These are phyloP conservation scores for Jatropha curcas DNA, from an alignment of 345 rosid genomes.

Conservation along the genomic window DNA sequence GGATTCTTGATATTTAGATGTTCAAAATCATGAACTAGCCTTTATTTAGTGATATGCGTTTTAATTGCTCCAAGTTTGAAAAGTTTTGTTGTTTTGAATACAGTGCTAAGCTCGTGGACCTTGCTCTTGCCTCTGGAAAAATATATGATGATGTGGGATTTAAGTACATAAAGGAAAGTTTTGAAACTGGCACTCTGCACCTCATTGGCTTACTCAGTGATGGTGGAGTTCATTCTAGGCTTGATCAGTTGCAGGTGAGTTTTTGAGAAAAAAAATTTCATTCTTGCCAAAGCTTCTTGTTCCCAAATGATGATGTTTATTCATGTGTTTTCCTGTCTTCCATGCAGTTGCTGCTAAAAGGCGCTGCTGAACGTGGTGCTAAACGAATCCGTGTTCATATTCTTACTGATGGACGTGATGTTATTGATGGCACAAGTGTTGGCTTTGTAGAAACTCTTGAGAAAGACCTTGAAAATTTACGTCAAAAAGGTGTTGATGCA, in stretches of 20 bases:
- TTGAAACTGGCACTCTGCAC: constrained; percentile 66
- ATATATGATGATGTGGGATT: constrained; percentile 85
- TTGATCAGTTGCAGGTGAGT: constrained; percentile 81
- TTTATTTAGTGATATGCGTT: neutral
- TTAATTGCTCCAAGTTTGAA: neutral
- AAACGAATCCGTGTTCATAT: constrained; percentile 86
- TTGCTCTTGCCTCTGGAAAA: constrained; percentile 90
- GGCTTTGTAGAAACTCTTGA: constrained; percentile 85
- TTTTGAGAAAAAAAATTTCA: neutral
- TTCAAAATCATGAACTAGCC: neutral
- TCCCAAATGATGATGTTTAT: neutral
- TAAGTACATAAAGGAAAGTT: constrained; percentile 60
- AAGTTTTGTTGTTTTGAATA: constrained; percentile 21
- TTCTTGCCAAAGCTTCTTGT: neutral
- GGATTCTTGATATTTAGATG: neutral
- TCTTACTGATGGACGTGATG: constrained; percentile 98
- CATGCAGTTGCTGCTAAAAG: constrained; percentile 75
- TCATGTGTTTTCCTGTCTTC: neutral
- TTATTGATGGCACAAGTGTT: constrained; percentile 87
- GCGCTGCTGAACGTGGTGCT: constrained; percentile 80
- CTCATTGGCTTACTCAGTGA: constrained; percentile 91
- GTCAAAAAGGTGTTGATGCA: constrained; percentile 84
- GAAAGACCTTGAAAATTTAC: constrained; percentile 55
- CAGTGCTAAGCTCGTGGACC: constrained; percentile 92
- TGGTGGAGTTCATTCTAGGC: constrained; percentile 96